These are phyloP conservation scores for Wakefieldia striispora DNA, from an alignment of 768 basidiomycete genomes.

Conservation along the genomic window DNA sequence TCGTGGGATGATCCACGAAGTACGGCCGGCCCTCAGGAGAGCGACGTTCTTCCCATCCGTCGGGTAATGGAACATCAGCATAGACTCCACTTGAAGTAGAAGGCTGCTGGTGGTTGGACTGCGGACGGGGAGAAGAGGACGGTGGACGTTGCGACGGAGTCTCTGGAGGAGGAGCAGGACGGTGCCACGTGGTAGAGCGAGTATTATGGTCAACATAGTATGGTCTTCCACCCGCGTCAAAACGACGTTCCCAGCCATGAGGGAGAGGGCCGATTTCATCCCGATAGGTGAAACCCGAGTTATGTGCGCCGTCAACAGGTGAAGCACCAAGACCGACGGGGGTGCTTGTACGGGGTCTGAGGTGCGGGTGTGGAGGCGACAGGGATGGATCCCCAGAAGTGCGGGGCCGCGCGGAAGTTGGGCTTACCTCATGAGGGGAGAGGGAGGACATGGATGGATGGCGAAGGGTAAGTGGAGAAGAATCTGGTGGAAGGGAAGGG, in stretches of 20 bases:
- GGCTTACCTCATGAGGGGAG: conserved; percentile 7
- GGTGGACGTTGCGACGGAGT: conserved; percentile 17
- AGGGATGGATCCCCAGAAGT: conserved; percentile 15
- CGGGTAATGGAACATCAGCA: conserved; percentile 70
- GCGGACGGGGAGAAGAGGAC: conserved; percentile 13
- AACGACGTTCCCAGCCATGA: conserved; percentile 79
- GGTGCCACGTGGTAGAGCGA: conserved; percentile 79
- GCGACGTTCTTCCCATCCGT: conserved; percentile 90
- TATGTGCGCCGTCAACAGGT: conserved; percentile 2
- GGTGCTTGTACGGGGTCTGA: conserved; percentile 13
- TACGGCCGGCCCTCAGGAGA: conserved; percentile 84
- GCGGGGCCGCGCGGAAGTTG: conserved; percentile 13
- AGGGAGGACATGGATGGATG: conserved; percentile 22
- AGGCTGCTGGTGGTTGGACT: conserved; percentile 19
- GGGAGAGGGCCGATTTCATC: conserved; percentile 68
- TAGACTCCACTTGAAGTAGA: conserved; percentile 35
- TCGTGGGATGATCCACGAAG: conserved; percentile 74
- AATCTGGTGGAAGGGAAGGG: conserved; percentile 20
- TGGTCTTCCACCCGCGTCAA: conserved; percentile 59
- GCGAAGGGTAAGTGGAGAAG: conserved; percentile 15
- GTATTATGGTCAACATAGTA: conserved; percentile 91
- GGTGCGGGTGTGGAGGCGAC: conserved; percentile 10
- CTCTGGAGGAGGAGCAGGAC: conserved; percentile 35
- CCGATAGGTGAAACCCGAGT: conserved; percentile 36
- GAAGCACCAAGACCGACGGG: conserved; percentile 5